These are phyloP conservation scores for Mortierella sp. DNA, from an alignment of 371 early-diverging fungal species.

Conservation along the genomic window DNA sequence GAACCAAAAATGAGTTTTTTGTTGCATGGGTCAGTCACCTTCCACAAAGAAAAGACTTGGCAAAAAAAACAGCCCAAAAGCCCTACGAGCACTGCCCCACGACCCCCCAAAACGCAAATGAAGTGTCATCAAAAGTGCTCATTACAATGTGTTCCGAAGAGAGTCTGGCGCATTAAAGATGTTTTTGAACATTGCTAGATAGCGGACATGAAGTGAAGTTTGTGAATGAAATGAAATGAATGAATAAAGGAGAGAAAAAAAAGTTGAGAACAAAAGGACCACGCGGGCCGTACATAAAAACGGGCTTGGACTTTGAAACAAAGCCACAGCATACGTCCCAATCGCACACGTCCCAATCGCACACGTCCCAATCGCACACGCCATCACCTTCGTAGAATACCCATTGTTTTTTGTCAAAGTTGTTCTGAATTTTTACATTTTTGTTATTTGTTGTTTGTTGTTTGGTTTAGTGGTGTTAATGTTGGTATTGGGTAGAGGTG, in stretches of 20 bases:
- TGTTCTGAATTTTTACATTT: background rate
- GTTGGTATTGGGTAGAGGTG: no score
- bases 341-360: background rate
- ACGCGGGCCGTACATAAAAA: background rate
- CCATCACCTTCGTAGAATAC: background rate
- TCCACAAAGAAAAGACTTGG: no score
- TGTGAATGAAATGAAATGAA: background rate
- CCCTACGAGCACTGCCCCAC: background rate
- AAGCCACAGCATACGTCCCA: background rate
- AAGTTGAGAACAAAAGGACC: background rate
- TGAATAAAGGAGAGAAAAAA: background rate
- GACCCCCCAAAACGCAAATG: background rate
- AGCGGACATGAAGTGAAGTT: background rate
- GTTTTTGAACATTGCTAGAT: constrained; percentile 42
- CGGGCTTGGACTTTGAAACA: background rate
- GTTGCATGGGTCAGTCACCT: background rate
- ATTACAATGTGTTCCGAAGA: constrained; percentile 46
- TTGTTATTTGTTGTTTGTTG: constrained; percentile 4
- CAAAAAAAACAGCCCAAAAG: background rate
- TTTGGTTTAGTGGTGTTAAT: background rate
- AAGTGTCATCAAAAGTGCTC: background rate
- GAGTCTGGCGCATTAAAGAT: constrained; percentile 49
- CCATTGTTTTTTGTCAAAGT: background rate
- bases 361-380: background rate
- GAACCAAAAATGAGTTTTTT: background rate